Base-by-base conservation (phyloP, 495 filamentous ascomycete species). In the Talaromyces wortmannii region DNA sequence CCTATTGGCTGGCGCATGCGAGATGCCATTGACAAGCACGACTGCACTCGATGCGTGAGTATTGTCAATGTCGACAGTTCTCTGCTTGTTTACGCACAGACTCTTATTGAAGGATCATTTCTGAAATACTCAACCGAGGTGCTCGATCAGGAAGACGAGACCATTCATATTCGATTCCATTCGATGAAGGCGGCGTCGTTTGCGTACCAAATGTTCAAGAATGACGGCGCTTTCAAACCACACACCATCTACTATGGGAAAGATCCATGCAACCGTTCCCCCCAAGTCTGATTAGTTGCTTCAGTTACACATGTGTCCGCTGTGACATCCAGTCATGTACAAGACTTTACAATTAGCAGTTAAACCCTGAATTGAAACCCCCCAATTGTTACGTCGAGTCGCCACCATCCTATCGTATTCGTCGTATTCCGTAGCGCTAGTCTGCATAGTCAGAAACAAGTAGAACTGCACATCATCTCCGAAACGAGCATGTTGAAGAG, bases 41-140 rank as follows among this genome's bases (percentile, higher is more conserved):
- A 65, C 0, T 59, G 63, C 32, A 74, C 66, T 7, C 69, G 71
- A 2, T 67, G 59, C 40, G 29, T 73, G 15, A 52, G 50, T 7
- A 48, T 71, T 4, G 52, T 13, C 7, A 33, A 57, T 11, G 3
- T 32, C 5, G 32, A 45, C 15, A 45, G 51, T 1, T 32, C 17
- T 17, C 44, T 59, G 42, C 31, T 56, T 44, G 40, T 40, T 11
- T 57, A 59, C 10, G 16, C 66, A 40, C 33, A 36, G 8, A 56
- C 33, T 15, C 50, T 59, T 7, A 29, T 71, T 50, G 33, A 36
- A 4, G 52, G 48, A 7, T 53, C 60, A 0, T 30, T n/a, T 29
- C 33, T 56, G 12, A 49, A 45, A 33, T 30, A 56, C 33, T 52
- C 47, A n/a, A 40, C 51, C 23, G 52, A 53, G 52, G 7, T 7